Percentiles rank a stretch among this genome's conserved stretches.
phyloP scores from a whole-genome alignment of 169 alveolate species.

The Eimeria sp. region DNA sequence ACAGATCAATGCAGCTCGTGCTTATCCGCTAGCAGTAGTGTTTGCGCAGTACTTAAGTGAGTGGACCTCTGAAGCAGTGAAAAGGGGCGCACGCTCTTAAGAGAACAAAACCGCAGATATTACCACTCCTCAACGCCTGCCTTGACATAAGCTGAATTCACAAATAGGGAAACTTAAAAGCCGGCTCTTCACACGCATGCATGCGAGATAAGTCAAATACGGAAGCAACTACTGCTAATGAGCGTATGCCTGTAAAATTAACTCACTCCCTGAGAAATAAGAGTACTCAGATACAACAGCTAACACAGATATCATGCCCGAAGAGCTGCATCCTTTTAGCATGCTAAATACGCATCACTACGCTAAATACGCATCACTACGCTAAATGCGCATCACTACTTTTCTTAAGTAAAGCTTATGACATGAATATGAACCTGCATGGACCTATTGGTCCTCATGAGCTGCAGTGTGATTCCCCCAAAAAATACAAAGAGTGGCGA shows the following conservation, averaged over 20 bases:
- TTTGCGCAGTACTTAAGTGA: not conserved
- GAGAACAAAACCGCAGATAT: not conserved
- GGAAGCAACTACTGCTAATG: too few species aligned
- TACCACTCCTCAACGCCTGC: not conserved
- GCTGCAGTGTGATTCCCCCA: too few species aligned
- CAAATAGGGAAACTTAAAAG: not conserved
- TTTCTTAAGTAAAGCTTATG: not conserved
- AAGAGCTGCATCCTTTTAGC: not conserved
- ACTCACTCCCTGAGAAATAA: not conserved
- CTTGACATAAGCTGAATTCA: not conserved
- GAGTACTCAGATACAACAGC: not conserved
- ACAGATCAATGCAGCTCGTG: not conserved
- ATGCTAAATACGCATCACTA: not conserved
- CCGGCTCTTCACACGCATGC: too few species aligned
- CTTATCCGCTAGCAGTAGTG: not conserved
- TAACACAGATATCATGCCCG: not conserved
- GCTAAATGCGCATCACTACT: not conserved
- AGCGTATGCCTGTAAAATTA: not conserved
- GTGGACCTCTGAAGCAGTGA: not conserved
- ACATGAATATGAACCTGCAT: not conserved
- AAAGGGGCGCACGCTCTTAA: slow-evolving; percentile 8
- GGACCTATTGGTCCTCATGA: not conserved
- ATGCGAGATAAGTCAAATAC: not conserved
- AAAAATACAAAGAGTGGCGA: not conserved
- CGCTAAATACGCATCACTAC: not conserved